Conservation (phyloP, 768 basidiomycete genomes). For the Rhizopogon roseolus region DNA sequence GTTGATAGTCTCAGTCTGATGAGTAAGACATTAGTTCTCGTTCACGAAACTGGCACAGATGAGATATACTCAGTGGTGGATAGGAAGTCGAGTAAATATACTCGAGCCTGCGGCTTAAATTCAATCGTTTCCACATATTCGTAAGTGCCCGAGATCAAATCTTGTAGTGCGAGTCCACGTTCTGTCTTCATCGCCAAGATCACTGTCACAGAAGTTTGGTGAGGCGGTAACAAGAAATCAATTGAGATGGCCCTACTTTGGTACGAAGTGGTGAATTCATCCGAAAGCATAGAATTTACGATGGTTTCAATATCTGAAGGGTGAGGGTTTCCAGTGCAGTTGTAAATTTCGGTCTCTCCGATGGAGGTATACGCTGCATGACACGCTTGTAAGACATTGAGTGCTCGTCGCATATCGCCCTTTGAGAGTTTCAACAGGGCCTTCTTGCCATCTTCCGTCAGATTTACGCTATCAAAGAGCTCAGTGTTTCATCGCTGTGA, state of each 20-base stretch:
- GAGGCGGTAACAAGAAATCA: not conserved
- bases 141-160: constrained; percentile 86
- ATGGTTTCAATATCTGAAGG: constrained; percentile 92
- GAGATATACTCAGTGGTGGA: constrained; percentile 88
- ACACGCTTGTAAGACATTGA: constrained; percentile 96
- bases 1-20: constrained; percentile 84
- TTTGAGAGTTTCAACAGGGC: constrained; percentile 92
- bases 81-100: constrained; percentile 88
- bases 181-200: constrained; percentile 85
- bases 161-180: constrained; percentile 91
- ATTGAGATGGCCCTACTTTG: constrained; percentile 46
- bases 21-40: not conserved
- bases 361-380: constrained; percentile 92
- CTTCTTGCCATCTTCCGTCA: constrained; percentile 81
- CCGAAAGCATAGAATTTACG: constrained; percentile 91
- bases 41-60: not conserved
- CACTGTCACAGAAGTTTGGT: constrained; percentile 41
- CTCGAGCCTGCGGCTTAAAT: constrained; percentile 77
- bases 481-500: not conserved
- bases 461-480: constrained; percentile 57
- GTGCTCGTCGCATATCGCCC: constrained; percentile 95
- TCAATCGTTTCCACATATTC: constrained; percentile 88
- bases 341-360: constrained; percentile 90
- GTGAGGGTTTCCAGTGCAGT: constrained; percentile 95
- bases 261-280: constrained; percentile 92